Conservation (phyloP, 2,329 filamentous ascomycete genomes). For the Nannizziopsis barbatae region DNA sequence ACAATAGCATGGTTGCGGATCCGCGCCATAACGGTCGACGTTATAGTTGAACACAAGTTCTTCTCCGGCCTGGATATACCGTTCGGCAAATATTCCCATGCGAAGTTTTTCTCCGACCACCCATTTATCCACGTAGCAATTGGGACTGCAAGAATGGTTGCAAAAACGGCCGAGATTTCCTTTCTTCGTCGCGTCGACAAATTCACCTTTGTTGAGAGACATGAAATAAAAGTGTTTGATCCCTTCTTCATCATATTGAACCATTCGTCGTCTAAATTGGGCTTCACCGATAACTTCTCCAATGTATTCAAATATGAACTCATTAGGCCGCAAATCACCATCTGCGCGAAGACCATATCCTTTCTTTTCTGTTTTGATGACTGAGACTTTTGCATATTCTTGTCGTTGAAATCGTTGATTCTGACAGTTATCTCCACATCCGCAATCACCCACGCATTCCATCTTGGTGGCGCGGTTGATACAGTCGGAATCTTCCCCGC, state of each 20-base stretch:
- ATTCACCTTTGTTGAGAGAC: constrained; percentile 92
- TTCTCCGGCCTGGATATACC: constrained; percentile 73
- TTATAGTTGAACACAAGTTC: constrained; percentile 99
- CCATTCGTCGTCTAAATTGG: constrained; percentile 77
- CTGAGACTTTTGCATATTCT: constrained; percentile 80
- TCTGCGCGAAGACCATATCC: constrained; percentile 85
- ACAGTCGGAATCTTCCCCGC: constrained; percentile 91
- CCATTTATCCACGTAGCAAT: constrained; percentile 99
- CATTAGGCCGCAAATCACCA: constrained; percentile 61
- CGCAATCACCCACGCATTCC: constrained; percentile 80
- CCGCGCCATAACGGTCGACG: constrained; percentile 91
- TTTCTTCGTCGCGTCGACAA: constrained; percentile 93
- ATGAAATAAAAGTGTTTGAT: constrained; percentile 99
- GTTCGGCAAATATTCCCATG: constrained; percentile 95
- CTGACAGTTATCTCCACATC: constrained; percentile 76
- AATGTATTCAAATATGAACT: constrained; percentile 97
- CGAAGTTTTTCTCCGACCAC: constrained; percentile 92
- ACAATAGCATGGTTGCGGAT: constrained; percentile 95
- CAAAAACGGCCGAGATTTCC: constrained; percentile 94
- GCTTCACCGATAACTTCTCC: constrained; percentile 94
- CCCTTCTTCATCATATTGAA: constrained; percentile 86
- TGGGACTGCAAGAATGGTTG: constrained; percentile 98
- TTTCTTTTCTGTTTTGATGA: constrained; percentile 97
- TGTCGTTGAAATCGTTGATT: constrained; percentile 91
- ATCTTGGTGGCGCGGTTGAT: constrained; percentile 98